Evolutionary conservation across 768 basidiomycete genomes (phyloP).

Genomic region (Suillus tomentosus): DNA sequence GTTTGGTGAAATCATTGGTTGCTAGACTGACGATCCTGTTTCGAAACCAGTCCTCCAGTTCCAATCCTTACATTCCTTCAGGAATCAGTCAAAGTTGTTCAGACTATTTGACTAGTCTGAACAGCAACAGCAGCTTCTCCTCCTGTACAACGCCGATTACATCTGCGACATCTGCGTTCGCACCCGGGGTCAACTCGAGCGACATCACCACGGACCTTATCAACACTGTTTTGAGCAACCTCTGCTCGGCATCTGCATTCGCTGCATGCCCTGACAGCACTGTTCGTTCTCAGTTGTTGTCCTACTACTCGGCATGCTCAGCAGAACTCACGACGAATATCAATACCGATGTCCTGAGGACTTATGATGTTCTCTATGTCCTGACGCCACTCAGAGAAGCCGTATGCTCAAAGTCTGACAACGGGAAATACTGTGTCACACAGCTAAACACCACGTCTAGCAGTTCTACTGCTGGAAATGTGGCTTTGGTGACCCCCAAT

Average conservation of each 20-base stretch:
- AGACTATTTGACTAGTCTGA: conserved; percentile 60
- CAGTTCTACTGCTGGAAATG: conserved; percentile 23
- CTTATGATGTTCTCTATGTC: conserved; percentile 83
- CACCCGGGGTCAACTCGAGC: conserved; percentile 43
- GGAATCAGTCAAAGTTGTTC: conserved; percentile 58
- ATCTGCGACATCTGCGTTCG: conserved; percentile 56
- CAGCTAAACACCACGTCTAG: conserved; percentile 39
- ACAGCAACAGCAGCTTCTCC: conserved; percentile 57
- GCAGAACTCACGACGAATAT: conserved; percentile 62
- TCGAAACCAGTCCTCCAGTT: conserved; percentile 22
- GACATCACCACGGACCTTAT: conserved; percentile 46
- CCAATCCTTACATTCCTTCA: conserved; percentile 65
- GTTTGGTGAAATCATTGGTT: neutral
- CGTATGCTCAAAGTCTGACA: conserved; percentile 76
- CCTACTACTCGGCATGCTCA: conserved; percentile 72
- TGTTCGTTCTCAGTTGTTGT: conserved; percentile 61
- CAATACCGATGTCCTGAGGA: conserved; percentile 51
- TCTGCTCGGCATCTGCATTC: conserved; percentile 55
- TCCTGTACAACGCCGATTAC: conserved; percentile 67
- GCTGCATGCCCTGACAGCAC: conserved; percentile 55
- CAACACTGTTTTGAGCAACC: conserved; percentile 47
- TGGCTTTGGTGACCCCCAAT: conserved; percentile 18
- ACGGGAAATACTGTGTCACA: conserved; percentile 68
- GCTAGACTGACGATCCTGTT: neutral
- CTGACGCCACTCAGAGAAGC: conserved; percentile 65